These are phyloP conservation scores for Syzygium aqueum DNA, from an alignment of 345 rosid species.

Conservation along the genomic window DNA sequence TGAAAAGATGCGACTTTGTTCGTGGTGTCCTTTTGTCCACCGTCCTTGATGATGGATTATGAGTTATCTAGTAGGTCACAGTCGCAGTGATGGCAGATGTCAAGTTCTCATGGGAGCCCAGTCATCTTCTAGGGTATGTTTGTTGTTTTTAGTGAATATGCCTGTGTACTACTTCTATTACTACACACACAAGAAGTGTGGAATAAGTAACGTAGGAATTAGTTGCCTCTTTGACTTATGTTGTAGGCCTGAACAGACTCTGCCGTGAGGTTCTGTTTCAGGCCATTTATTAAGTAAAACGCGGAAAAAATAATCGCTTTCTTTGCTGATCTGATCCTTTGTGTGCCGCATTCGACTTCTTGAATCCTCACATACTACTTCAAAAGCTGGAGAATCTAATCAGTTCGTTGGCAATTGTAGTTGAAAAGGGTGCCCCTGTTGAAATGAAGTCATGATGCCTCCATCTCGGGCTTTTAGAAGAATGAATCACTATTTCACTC, in stretches of 20 bases:
- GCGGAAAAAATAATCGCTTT: not conserved
- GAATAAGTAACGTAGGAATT: conserved; percentile 29
- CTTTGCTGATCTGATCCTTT: not conserved
- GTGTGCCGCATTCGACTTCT: not conserved
- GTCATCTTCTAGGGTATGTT: conserved; percentile 12
- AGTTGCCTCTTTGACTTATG: conserved; percentile 12
- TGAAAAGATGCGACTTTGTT: conserved; percentile 55
- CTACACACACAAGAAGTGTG: conserved; percentile 6
- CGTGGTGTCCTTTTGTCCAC: conserved; percentile 66
- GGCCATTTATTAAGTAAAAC: conserved; percentile 14
- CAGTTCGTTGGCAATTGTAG: not conserved
- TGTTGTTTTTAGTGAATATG: conserved; percentile 6
- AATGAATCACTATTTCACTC: not conserved
- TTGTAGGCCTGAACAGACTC: conserved; percentile 12
- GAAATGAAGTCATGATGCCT: not conserved
- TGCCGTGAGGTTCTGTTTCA: conserved; percentile 2
- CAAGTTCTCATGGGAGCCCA: not conserved
- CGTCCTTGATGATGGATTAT: conserved; percentile 50
- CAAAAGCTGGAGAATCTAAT: not conserved
- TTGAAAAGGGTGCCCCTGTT: not conserved
- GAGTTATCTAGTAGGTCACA: conserved; percentile 11
- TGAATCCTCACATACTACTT: not conserved
- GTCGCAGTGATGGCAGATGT: conserved; percentile 1
- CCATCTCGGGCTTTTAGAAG: not conserved
- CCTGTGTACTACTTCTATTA: conserved; percentile 6